Conservation (phyloP, 805 yeast genomes). For the Wickerhamomyces queroliae region DNA sequence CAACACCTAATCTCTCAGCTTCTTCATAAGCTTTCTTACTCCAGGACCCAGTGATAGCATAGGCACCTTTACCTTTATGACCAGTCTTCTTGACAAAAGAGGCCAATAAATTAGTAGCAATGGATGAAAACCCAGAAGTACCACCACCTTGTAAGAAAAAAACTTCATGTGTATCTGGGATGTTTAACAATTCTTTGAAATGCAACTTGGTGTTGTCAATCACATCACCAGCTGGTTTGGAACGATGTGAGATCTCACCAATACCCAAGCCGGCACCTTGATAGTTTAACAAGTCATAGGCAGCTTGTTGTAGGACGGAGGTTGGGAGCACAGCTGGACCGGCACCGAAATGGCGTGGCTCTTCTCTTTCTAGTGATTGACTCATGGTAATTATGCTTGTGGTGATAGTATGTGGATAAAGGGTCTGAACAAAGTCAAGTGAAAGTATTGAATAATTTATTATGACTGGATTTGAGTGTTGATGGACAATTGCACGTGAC, state of each 20-base stretch:
- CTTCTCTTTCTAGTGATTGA: constrained; percentile 49
- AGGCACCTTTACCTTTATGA: constrained; percentile 74
- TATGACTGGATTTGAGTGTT: background rate
- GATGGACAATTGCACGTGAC: background rate
- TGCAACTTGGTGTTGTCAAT: constrained; percentile 72
- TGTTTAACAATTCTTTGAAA: constrained; percentile 54
- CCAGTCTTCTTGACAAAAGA: constrained; percentile 67
- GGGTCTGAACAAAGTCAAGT: background rate
- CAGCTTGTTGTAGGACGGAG: constrained; percentile 79
- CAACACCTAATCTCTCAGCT: constrained; percentile 77
- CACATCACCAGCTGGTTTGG: constrained; percentile 71
- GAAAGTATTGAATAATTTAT: background rate
- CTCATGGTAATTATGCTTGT: constrained; percentile 5
- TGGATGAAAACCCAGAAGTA: constrained; percentile 88
- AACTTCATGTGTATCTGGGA: constrained; percentile 92
- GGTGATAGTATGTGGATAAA: no score
- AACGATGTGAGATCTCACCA: constrained; percentile 96
- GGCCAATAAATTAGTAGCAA: constrained; percentile 78
- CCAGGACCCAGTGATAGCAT: constrained; percentile 93
- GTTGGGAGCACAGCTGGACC: constrained; percentile 96
- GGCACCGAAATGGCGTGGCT: constrained; percentile 91
- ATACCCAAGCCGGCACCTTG: constrained; percentile 72
- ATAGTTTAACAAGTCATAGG: constrained; percentile 72
- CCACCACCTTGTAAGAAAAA: constrained; percentile 98
- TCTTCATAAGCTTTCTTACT: constrained; percentile 84